Evolutionary conservation across 345 rosid genomes (phyloP).

Genomic region (Arabis alpina): DNA sequence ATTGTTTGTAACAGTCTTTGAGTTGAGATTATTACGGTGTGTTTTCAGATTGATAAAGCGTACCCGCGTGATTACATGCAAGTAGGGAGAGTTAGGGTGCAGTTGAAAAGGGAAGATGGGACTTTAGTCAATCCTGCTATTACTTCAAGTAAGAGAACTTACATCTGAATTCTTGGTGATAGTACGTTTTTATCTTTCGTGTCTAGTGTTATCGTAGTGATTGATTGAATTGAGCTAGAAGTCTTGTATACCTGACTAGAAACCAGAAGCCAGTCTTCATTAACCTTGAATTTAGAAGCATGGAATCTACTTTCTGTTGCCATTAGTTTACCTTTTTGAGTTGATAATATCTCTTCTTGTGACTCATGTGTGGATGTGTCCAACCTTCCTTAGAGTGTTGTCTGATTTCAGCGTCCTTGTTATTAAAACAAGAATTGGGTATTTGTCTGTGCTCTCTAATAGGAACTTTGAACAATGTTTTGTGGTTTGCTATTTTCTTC

Average conservation of each 20-base stretch:
- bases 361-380: background rate
- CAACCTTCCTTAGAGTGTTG: background rate
- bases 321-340: background rate
- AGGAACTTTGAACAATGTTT: background rate
- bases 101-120: slow-evolving; percentile 84
- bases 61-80: slow-evolving; percentile 97
- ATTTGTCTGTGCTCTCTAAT: background rate
- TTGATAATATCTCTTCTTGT: slow-evolving; percentile 3
- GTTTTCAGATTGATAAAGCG: slow-evolving; percentile 72
- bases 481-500: background rate
- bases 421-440: slow-evolving; percentile 1
- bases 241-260: background rate
- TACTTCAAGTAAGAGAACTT: slow-evolving; percentile 64
- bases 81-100: slow-evolving; percentile 86
- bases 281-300: background rate
- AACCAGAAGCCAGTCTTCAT: background rate
- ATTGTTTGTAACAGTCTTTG: background rate
- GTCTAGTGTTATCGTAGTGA: background rate
- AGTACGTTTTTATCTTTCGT: background rate
- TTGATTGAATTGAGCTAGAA: background rate
- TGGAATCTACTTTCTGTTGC: background rate
- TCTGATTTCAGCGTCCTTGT: background rate
- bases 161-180: background rate
- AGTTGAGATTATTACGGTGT: background rate
- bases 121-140: slow-evolving; percentile 75